Evolutionary conservation across 495 filamentous ascomycete genomes (phyloP), one percentile per base, ranked within the genome.

Genomic region (Xylaria bambusicola): DNA sequence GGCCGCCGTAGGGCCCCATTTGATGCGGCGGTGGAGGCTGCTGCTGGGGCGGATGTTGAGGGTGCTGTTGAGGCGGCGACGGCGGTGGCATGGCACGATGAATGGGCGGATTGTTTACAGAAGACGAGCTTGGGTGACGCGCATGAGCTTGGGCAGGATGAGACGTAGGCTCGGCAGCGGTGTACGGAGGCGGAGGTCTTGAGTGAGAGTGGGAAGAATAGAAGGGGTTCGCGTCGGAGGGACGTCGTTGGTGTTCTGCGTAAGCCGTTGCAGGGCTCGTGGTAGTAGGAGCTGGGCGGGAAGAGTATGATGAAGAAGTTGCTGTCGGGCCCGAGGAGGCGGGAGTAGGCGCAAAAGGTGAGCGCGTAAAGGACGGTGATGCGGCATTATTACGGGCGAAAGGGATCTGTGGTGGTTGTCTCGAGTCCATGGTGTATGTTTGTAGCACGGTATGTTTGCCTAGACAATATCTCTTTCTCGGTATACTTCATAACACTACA

Each of bases 41-140:
- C 36, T 67, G 67, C 51, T 52, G 57, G 31, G 46, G 31, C 27
- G 41, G 13, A 20, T 60, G 57, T 33, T 60, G 57, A 29, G 59
- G 63, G 17, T 64, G 67, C 60, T 64, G 67, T 62, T 78, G 80
- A 0, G 79, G 78, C 50, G 82, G 75, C 29, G 81, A 82, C 23
- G 81, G 80, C 38, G 81, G 82, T 52, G 79, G 80, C 79, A 83
- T 82, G 36, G 61, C 73, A 63, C 80, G 75, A 66, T 70, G 75
- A 40, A 80, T 67, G 41, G 76, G 71, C 8, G 73, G 77, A 24
- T 75, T 75, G 15, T 33, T 49, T 47, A 82, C 69, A 17, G 81
- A 82, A 23, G 81, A 82, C 23, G 78, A 63, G 70, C 81, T 83
- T 48, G 72, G 78, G 61, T 82, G 80, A 63, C 81, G 80, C 60